Conservation (phyloP, 78 protist species). For the Protostelium mycophagum region DNA sequence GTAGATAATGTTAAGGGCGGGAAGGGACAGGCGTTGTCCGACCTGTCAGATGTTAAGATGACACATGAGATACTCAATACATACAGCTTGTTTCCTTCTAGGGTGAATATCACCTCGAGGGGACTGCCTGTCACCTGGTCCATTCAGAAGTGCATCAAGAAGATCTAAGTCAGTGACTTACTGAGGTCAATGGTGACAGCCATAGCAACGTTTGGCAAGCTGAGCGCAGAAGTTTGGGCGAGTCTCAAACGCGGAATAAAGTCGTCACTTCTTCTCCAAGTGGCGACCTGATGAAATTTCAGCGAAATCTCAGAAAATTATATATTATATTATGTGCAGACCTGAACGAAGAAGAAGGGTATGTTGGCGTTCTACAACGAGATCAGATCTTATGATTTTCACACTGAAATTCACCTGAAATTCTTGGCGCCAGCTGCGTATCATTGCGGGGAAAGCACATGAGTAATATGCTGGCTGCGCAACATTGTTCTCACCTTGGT, state of each 20-base stretch:
- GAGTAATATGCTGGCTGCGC: neutral
- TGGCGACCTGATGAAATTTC: too few species aligned
- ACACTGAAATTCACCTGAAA: neutral
- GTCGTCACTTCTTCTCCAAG: neutral
- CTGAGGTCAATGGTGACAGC: neutral
- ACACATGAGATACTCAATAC: neutral
- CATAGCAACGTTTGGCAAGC: neutral
- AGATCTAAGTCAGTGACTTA: too few species aligned
- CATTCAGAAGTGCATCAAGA: neutral
- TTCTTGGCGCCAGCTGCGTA: neutral
- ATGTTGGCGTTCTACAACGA: neutral
- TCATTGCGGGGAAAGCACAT: neutral
- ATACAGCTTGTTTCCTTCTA: neutral
- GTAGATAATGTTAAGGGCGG: neutral
- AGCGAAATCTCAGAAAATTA: too few species aligned
- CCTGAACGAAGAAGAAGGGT: neutral
- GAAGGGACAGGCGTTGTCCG: neutral
- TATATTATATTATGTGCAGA: too few species aligned
- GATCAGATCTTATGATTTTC: too few species aligned
- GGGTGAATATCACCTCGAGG: neutral
- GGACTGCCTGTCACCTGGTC: neutral
- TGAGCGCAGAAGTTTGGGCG: neutral
- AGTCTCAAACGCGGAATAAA: neutral
- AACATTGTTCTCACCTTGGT: neutral
- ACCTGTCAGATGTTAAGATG: too few species aligned